These are phyloP conservation scores for Basipetospora sp. DNA, from an alignment of 2,329 filamentous ascomycete genomes.

Conservation along the genomic window DNA sequence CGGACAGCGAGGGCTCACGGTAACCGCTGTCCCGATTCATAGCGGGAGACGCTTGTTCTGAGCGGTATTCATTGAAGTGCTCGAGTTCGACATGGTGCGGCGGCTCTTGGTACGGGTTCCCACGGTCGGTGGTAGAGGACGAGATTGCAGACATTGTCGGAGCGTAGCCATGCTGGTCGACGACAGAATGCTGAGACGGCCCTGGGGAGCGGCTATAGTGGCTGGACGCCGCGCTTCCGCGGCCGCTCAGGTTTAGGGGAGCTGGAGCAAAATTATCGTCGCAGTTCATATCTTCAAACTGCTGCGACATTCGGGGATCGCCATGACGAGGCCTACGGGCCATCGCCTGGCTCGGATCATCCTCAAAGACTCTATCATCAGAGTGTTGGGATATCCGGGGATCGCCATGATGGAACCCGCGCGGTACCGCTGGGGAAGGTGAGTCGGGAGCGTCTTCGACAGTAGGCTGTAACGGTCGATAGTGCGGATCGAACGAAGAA, in stretches of 20 bases:
- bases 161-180: conserved; percentile 1
- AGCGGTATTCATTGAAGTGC: neutral
- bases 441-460: conserved; percentile 51
- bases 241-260: conserved; percentile 28
- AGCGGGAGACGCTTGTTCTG: neutral
- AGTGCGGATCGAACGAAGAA: conserved; percentile 27
- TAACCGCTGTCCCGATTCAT: neutral
- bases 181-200: conserved; percentile 1
- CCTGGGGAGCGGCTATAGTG: conserved; percentile 12
- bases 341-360: neutral
- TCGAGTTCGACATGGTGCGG: neutral
- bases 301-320: neutral
- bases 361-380: no score
- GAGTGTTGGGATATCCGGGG: conserved; percentile 1
- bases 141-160: conserved; percentile 1
- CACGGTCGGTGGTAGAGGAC: neutral
- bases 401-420: neutral
- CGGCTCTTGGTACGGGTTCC: neutral
- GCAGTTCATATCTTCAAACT: conserved; percentile 24
- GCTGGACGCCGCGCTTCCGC: conserved; percentile 15
- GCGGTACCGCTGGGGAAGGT: conserved; percentile 1
- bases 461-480: conserved; percentile 43
- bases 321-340: neutral
- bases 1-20: neutral
- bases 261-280: conserved; percentile 27